phyloP scores from a whole-genome alignment of 1,139 yeast genomes.

The Hansenula sp. region DNA sequence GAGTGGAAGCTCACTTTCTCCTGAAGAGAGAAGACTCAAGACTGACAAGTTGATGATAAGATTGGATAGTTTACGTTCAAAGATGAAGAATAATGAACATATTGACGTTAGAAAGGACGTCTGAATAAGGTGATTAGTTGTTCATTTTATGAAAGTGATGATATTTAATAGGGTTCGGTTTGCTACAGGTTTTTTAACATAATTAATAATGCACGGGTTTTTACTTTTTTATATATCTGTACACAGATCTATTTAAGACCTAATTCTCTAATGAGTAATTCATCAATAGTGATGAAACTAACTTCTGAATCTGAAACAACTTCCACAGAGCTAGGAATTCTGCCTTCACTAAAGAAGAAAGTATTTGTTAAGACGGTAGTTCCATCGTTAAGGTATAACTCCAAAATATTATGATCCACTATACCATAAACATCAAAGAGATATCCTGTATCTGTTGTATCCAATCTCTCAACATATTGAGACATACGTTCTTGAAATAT shows the following conservation, averaged over 20 bases:
- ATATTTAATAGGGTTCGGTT: neutral
- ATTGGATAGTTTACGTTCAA: neutral
- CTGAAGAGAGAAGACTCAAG: constrained; percentile 2
- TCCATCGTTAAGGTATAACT: constrained; percentile 27
- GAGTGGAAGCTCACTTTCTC: no score
- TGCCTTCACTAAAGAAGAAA: constrained; percentile 20
- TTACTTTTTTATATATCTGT: no score
- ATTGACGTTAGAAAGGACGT: constrained; percentile 4
- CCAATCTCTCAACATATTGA: constrained; percentile 5
- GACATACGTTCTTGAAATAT: constrained; percentile 18
- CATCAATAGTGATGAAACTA: neutral
- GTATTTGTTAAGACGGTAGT: constrained; percentile 21
- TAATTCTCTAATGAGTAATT: neutral
- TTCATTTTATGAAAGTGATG: neutral
- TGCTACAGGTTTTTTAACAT: neutral
- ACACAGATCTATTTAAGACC: neutral
- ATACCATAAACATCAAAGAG: constrained; percentile 24
- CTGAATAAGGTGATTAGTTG: no score
- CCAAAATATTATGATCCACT: constrained; percentile 25
- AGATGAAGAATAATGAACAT: constrained; percentile 2
- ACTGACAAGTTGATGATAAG: constrained; percentile 1
- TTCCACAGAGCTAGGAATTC: constrained; percentile 13
- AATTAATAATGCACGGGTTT: no score
- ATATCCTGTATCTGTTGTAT: neutral
- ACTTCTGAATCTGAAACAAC: constrained; percentile 27